Base-by-base conservation (phyloP, 768 basidiomycete species). In the Lactifluus echinatus region DNA sequence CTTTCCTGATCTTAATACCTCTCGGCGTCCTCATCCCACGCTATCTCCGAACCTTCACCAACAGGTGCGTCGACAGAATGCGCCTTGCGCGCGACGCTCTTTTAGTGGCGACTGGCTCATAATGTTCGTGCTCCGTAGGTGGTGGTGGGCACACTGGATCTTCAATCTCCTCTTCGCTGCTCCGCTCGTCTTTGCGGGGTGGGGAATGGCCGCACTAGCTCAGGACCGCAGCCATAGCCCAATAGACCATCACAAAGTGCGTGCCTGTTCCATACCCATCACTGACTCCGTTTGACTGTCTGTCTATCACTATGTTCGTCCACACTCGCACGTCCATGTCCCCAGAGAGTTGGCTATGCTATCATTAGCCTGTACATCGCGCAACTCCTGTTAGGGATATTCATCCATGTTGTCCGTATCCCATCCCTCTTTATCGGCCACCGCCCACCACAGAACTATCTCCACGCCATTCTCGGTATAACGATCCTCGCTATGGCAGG, bases 371-470 rank as follows among this genome's bases (percentile, higher is more conserved):
- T 86, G 8, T 84, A 84, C 66, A 53, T 78, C 52, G 57, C 71
- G 5, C 83, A 85, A 66, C 49, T 79, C 34, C 3, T 71, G 2
- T 59, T 82, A 24, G 83, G 84, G 21, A 55, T 67, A 1, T 49
- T 79, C 66, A 76, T 81, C 42, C 83, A 86, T 67, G 78, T 66
- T 50, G 59, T 79, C 68, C 84, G 84, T 65, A 59, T 66, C 0
- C 68, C 71, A 1, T 46, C 70, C 21, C 67, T 66, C 69, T 75
- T 69, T 64, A 62, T 60, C 72, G 72, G 54, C 39, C 48, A 53
- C 24, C 60, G 50, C 63, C 67, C 68, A 68, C 74, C 76, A 7
- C 74, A 75, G 56, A 74, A 75, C 55, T 73, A 73, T 57, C 31
- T 68, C 37, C 74, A 75, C 51, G 79, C 74, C 8, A 53, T 76